Evolutionary conservation across 140 eudicot species (phyloP).

Genomic region (Ambrosia hybrid): DNA sequence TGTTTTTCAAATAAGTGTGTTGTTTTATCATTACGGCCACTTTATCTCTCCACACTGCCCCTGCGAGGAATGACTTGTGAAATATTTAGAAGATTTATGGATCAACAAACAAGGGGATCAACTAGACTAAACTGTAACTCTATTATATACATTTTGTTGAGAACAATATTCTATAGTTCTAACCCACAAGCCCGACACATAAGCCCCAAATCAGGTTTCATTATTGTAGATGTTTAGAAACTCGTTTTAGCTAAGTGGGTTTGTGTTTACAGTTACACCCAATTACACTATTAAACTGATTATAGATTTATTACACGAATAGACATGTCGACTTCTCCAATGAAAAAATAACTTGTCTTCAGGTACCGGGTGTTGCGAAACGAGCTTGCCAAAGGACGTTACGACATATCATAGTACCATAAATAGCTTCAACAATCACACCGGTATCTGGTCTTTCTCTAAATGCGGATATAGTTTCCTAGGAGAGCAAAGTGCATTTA

Average conservation of each 20-base stretch:
- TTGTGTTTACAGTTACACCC: not conserved
- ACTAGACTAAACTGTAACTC: too few species aligned
- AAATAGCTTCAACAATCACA: not conserved
- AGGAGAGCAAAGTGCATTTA: slow-evolving; percentile 26
- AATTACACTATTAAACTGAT: not conserved
- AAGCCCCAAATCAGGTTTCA: not conserved
- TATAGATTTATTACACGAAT: too few species aligned
- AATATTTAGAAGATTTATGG: too few species aligned
- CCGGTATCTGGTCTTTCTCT: slow-evolving; percentile 11
- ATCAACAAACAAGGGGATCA: too few species aligned
- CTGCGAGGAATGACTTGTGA: too few species aligned
- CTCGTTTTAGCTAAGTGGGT: not conserved
- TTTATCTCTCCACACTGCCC: too few species aligned
- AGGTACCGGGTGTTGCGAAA: slow-evolving; percentile 35
- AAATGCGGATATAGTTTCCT: slow-evolving; percentile 39
- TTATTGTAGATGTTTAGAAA: too few species aligned
- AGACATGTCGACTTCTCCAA: not conserved
- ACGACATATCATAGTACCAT: not conserved
- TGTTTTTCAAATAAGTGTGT: too few species aligned
- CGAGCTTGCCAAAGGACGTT: slow-evolving; percentile 29
- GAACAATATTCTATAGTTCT: too few species aligned
- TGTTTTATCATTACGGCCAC: too few species aligned
- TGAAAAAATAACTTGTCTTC: not conserved
- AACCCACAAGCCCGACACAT: not conserved
- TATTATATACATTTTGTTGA: too few species aligned